phyloP scores from a whole-genome alignment of 768 basidiomycete genomes.

The Tylopilus sp. region DNA sequence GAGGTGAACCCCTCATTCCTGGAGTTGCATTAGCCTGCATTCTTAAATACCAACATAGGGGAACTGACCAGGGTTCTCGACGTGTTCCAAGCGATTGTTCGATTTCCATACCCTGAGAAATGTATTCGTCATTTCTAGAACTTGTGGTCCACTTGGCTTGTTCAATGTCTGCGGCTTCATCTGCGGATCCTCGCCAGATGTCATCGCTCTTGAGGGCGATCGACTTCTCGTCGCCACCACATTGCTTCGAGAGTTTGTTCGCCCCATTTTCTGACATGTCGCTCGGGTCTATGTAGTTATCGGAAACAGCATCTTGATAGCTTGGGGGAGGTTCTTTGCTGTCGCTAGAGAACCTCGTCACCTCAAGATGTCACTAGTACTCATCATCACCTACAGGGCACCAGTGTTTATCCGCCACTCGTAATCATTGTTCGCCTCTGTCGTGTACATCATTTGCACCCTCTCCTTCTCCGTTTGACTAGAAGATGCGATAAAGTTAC shows the following conservation, averaged over 20 bases:
- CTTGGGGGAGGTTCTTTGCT: conserved; percentile 12
- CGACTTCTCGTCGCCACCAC: neutral
- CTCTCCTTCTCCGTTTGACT: neutral
- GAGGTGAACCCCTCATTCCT: neutral
- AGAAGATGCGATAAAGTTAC: neutral
- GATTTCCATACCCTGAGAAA: neutral
- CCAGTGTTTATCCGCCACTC: neutral
- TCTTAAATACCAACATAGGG: neutral
- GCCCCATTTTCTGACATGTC: neutral
- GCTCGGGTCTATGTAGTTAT: neutral
- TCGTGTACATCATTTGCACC: neutral
- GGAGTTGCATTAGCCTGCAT: neutral
- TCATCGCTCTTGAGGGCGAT: too few species aligned
- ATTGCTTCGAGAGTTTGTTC: neutral
- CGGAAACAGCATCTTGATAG: conserved; percentile 6
- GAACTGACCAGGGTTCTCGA: neutral
- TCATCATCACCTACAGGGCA: conserved; percentile 4
- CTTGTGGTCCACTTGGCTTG: too few species aligned
- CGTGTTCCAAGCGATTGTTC: neutral
- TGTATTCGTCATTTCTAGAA: too few species aligned
- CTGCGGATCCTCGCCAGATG: too few species aligned
- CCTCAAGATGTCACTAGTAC: neutral
- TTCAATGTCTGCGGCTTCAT: too few species aligned
- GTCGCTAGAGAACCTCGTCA: neutral
- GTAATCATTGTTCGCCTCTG: neutral